These are phyloP conservation scores for Leptodontidium sp. DNA, from an alignment of 2,329 filamentous ascomycete species.

Conservation along the genomic window DNA sequence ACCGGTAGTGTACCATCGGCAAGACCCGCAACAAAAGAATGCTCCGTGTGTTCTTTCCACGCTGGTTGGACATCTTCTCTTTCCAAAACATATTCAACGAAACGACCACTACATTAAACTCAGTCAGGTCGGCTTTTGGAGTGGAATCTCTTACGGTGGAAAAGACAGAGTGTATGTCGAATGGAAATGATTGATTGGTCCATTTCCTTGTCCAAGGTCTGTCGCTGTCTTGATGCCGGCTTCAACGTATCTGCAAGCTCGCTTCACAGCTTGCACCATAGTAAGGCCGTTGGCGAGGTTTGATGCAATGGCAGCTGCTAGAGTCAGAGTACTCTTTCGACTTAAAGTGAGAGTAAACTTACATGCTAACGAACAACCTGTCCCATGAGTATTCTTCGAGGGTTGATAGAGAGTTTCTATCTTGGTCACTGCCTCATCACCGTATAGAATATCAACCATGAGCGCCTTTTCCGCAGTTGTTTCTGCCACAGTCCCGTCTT, in stretches of 20 bases:
- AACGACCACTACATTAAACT: slow-evolving; percentile 65
- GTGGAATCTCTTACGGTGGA: slow-evolving; percentile 53
- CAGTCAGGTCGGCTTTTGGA: slow-evolving; percentile 4
- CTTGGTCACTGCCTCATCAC: slow-evolving; percentile 62
- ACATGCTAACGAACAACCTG: slow-evolving; percentile 93
- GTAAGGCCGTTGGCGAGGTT: slow-evolving; percentile 68
- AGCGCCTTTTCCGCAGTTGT: slow-evolving; percentile 66
- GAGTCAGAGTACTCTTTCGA: slow-evolving; percentile 20
- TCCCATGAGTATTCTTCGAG: slow-evolving; percentile 89
- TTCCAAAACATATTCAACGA: slow-evolving; percentile 83
- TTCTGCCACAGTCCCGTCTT: slow-evolving; percentile 65
- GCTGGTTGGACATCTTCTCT: slow-evolving; percentile 75
- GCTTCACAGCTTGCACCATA: slow-evolving; percentile 67
- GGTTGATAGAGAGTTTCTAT: slow-evolving; percentile 76
- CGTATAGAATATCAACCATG: slow-evolving; percentile 81
- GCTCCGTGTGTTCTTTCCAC: slow-evolving; percentile 81
- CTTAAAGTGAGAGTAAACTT: slow-evolving; percentile 47
- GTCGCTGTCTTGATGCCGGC: slow-evolving; percentile 65
- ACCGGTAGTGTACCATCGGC: slow-evolving; percentile 78
- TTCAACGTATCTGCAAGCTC: slow-evolving; percentile 76
- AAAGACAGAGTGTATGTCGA: slow-evolving; percentile 74
- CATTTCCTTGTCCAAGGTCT: slow-evolving; percentile 66
- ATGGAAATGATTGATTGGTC: slow-evolving; percentile 82
- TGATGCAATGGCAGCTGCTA: slow-evolving; percentile 73
- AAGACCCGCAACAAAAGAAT: slow-evolving; percentile 82